phyloP scores from a whole-genome alignment of 345 rosid species.

The Orychophragmus violaceus region DNA sequence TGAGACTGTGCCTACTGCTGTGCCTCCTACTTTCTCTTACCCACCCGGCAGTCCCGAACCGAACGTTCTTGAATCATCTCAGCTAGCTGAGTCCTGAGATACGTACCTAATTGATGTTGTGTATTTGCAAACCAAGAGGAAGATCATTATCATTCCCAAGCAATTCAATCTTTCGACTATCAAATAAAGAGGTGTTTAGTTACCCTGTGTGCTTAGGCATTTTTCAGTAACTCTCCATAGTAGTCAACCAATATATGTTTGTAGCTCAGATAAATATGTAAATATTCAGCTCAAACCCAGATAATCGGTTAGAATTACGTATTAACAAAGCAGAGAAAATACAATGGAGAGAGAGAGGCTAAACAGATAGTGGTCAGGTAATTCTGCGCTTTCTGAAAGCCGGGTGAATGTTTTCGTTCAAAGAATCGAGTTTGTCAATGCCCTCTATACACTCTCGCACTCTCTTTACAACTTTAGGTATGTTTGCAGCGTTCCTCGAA shows the following conservation, averaged over 20 bases:
- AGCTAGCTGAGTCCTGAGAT: not conserved
- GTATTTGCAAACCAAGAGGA: slow-evolving; percentile 49
- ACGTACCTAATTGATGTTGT: not conserved
- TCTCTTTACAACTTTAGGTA: slow-evolving; percentile 51
- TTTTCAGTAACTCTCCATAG: not conserved
- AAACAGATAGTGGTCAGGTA: not conserved
- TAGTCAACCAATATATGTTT: not conserved
- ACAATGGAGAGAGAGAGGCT: not conserved
- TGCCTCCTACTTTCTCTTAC: too few relatives aligned
- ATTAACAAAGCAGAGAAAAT: not conserved
- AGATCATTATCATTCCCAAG: too few relatives aligned
- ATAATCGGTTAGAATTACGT: not conserved
- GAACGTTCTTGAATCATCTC: not conserved
- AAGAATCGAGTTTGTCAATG: slow-evolving; percentile 46
- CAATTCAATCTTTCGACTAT: too few relatives aligned
- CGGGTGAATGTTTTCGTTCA: slow-evolving; percentile 44
- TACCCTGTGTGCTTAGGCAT: too few relatives aligned
- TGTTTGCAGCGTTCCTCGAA: slow-evolving; percentile 36
- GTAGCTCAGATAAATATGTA: not conserved
- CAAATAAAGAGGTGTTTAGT: not conserved
- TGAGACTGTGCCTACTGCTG: too few relatives aligned
- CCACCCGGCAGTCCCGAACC: too few relatives aligned
- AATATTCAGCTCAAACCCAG: not conserved
- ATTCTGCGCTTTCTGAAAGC: slow-evolving; percentile 35
- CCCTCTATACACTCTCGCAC: slow-evolving; percentile 49